These are phyloP conservation scores for Physcia stellaris DNA, from an alignment of 495 filamentous ascomycete genomes.

Conservation along the genomic window DNA sequence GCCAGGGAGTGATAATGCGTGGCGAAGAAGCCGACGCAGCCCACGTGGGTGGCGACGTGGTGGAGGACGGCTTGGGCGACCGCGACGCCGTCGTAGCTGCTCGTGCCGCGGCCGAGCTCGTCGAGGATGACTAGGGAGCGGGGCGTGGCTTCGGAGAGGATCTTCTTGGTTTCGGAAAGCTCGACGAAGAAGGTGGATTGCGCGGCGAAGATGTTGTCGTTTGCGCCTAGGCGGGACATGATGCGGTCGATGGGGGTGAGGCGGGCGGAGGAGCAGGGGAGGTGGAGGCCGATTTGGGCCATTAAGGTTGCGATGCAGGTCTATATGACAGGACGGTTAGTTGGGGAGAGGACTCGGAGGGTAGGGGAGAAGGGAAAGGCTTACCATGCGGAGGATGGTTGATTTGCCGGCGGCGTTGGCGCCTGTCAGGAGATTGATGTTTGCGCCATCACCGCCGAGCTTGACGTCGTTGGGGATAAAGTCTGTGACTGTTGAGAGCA, in stretches of 20 bases:
- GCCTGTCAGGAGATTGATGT: constrained; percentile 86
- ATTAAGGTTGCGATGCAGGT: constrained; percentile 95
- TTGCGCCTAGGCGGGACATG: constrained; percentile 96
- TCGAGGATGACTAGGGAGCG: constrained; percentile 95
- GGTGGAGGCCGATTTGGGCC: constrained; percentile 94
- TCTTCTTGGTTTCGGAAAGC: constrained; percentile 95
- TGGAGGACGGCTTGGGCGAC: constrained; percentile 95
- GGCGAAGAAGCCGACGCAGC: constrained; percentile 91
- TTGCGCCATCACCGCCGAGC: constrained; percentile 64
- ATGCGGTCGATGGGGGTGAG: constrained; percentile 91
- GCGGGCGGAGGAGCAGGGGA: constrained; percentile 71
- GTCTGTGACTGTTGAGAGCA: constrained; percentile 73
- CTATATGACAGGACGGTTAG: constrained; percentile 21
- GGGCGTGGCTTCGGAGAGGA: constrained; percentile 86
- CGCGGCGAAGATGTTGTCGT: constrained; percentile 97
- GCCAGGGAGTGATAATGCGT: constrained; percentile 96
- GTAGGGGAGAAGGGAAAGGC: constrained; percentile 10
- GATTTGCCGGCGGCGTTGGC: constrained; percentile 98
- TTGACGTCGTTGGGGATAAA: constrained; percentile 96
- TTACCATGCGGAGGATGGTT: constrained; percentile 90
- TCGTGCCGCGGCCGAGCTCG: constrained; percentile 89
- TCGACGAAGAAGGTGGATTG: constrained; percentile 99
- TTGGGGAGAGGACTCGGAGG: not conserved
- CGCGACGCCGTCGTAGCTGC: constrained; percentile 87
- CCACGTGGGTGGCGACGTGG: constrained; percentile 84